A percentile compares a stretch with the other conserved stretches of the same genome.
Evolutionary conservation across 306 rosid genomes (phyloP).

Genomic region (Rubus idaeus): DNA sequence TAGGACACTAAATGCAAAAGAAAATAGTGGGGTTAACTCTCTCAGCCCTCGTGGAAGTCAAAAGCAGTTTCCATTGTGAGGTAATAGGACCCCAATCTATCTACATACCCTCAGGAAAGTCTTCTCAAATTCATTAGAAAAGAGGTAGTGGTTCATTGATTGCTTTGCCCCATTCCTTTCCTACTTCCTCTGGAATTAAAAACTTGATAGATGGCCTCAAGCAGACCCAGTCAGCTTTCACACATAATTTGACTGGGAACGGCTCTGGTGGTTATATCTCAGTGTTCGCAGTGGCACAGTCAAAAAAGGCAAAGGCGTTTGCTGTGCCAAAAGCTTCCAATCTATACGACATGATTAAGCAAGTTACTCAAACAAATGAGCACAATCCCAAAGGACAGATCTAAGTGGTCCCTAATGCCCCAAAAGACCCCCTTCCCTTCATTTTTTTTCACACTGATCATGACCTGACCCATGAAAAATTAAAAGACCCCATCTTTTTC

Average conservation of each 20-base stretch:
- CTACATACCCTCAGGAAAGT: constrained; percentile 20
- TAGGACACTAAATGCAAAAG: constrained; percentile 18
- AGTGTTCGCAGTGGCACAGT: constrained; percentile 13
- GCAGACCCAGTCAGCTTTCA: neutral
- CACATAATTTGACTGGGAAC: constrained; percentile 16
- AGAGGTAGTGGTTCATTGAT: constrained; percentile 11
- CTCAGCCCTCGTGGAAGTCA: constrained; percentile 25
- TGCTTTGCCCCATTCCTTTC: constrained; percentile 5
- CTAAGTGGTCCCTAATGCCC: constrained; percentile 32
- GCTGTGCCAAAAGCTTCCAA: constrained; percentile 21
- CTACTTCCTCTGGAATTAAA: neutral
- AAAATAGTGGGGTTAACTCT: constrained; percentile 23
- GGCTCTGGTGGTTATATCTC: neutral
- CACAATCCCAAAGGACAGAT: constrained; percentile 25
- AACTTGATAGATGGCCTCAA: neutral
- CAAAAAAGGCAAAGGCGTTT: constrained; percentile 23
- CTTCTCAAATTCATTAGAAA: constrained; percentile 20
- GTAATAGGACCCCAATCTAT: constrained; percentile 18
- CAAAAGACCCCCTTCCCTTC: constrained; percentile 5
- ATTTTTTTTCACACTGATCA: constrained; percentile 9
- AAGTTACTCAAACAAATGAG: constrained; percentile 18
- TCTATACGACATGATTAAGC: constrained; percentile 25
- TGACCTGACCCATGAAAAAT: constrained; percentile 13
- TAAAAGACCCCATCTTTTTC: constrained; percentile 21
- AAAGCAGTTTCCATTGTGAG: constrained; percentile 31